Conservation (phyloP, 768 basidiomycete genomes). For the Hericium alpestre region DNA sequence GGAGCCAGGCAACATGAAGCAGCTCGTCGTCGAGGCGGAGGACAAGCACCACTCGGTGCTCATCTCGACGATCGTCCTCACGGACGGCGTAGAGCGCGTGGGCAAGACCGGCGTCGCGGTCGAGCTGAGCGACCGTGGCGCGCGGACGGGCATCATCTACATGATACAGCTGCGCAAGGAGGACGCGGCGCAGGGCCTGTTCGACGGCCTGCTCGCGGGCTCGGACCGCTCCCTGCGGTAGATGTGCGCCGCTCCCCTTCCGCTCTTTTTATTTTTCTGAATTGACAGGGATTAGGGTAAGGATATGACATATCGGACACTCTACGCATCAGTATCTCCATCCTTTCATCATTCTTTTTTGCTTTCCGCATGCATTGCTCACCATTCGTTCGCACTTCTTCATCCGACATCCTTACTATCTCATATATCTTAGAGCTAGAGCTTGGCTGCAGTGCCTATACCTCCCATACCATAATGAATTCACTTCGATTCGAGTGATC, state of each 20-base stretch:
- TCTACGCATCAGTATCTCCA: background rate
- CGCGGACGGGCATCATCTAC: conserved; percentile 87
- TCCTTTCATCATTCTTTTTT: conserved; percentile 7
- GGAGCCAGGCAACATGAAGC: conserved; percentile 82
- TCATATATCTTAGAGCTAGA: background rate
- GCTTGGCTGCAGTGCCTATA: background rate
- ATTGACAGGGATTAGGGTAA: background rate
- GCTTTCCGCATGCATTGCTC: background rate
- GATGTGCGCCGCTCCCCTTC: background rate
- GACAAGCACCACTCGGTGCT: conserved; percentile 64
- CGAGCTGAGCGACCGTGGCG: conserved; percentile 86
- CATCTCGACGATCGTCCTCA: conserved; percentile 92
- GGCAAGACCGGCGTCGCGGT: conserved; percentile 97
- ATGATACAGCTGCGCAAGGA: conserved; percentile 96
- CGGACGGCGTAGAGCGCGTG: conserved; percentile 95
- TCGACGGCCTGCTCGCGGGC: conserved; percentile 77
- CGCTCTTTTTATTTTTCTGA: background rate
- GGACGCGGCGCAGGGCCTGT: conserved; percentile 71
- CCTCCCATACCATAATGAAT: background rate
- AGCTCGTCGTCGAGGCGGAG: conserved; percentile 88
- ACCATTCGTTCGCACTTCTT: background rate
- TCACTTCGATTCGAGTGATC: background rate
- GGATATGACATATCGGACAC: background rate
- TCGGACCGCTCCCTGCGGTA: conserved; percentile 51
- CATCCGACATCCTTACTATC: conserved; percentile 9